A percentile compares a stretch with the other conserved stretches of the same genome.
These are phyloP conservation scores for Coemansia sp. DNA, from an alignment of 192 early-diverging fungal genomes.

Conservation along the genomic window DNA sequence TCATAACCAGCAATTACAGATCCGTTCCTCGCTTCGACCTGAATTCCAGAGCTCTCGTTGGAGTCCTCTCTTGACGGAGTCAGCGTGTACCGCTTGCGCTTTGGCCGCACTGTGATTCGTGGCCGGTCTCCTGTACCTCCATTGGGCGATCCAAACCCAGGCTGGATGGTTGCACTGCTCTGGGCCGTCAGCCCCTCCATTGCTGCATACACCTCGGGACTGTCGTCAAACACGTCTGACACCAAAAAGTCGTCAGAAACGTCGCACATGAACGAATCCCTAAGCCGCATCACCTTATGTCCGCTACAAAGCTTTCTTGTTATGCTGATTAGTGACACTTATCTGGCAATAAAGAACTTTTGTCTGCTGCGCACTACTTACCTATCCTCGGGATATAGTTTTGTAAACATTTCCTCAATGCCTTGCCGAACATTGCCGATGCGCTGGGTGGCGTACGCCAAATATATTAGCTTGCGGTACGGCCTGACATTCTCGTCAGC, in stretches of 20 bases:
- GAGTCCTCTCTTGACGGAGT: slow-evolving; percentile 5
- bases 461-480: slow-evolving; percentile 46
- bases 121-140: slow-evolving; percentile 2
- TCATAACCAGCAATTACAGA: neutral
- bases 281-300: slow-evolving; percentile 28
- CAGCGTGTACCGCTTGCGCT: slow-evolving; percentile 46
- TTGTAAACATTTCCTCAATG: slow-evolving; percentile 27
- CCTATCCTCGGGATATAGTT: slow-evolving; percentile 45
- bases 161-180: neutral
- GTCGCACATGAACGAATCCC: slow-evolving; percentile 50
- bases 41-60: neutral
- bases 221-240: slow-evolving; percentile 51
- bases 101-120: slow-evolving; percentile 4
- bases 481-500: slow-evolving; percentile 23
- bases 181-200: slow-evolving; percentile 28
- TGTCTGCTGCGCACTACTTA: slow-evolving; percentile 18
- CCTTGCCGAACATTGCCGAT: slow-evolving; percentile 35
- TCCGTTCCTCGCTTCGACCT: neutral
- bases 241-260: slow-evolving; percentile 45
- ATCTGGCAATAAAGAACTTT: neutral
- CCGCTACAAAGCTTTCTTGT: slow-evolving; percentile 11
- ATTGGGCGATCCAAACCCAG: neutral
- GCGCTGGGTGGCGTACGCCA: slow-evolving; percentile 20
- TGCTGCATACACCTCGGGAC: slow-evolving; percentile 39
- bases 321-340: no score